Evolutionary conservation across 2,329 filamentous ascomycete genomes (phyloP), one percentile per base, ranked within the genome.

Genomic region (Teratosphaeria nubilosa): DNA sequence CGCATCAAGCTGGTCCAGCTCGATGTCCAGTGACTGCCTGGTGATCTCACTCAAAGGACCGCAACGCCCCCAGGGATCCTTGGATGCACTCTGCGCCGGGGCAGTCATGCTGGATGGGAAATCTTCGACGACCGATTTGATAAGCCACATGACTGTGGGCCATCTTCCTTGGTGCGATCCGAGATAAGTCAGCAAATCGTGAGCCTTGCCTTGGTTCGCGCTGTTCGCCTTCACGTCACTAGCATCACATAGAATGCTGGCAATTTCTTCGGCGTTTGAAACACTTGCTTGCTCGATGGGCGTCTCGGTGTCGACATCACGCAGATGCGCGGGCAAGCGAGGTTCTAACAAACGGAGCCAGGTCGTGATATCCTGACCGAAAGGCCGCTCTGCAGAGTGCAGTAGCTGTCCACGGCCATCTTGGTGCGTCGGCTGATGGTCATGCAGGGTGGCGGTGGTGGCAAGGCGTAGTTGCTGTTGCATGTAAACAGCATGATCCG

Each of bases 141-240:
- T 70, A 27, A 78, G 69, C 77, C 77, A 79, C 14, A 77, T 67
- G 3, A 75, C 73, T 25, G 72, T 69, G 57, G 69, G 68, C 76
- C 77, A 79, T 50, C 75, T 70, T 20, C 70, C 68, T 60, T 75
- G 67, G 1, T 68, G 63, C 27, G 76, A 54, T 2, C 72, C 76
- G 2, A 79, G 60, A 56, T 76, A 62, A 55, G 64, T 67, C 20
- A 79, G 65, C 7, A 78, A 60, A 59, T 78, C 75, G 7, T 74
- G 30, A 3, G 55, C 56, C 14, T 56, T 32, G 5, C 58, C 6
- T 13, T 54, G 22, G 20, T 56, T 51, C 14, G 24, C 30, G 20
- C 56, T 55, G 24, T 41, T 14, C 13, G 34, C 34, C 14, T 41
- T 41, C 34, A 14, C 10, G 16, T 41, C 13, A 41, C 67, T 64